These are phyloP conservation scores for Zangia roseola DNA, from an alignment of 768 basidiomycete species.

Conservation along the genomic window DNA sequence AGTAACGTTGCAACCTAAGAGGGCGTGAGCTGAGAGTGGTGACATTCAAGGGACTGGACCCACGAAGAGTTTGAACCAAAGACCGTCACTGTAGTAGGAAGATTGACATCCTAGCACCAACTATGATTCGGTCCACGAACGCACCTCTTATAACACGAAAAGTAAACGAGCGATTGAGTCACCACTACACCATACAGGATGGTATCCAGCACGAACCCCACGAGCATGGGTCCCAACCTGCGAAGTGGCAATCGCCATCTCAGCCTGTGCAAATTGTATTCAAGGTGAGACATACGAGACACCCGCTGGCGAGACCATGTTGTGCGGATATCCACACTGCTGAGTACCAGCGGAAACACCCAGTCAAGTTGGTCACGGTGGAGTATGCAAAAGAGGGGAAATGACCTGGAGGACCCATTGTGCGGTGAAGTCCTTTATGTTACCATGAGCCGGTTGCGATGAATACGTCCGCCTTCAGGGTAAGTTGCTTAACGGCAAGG, in stretches of 20 bases:
- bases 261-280: neutral
- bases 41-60: neutral
- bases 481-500: constrained; percentile 2
- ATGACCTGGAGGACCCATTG: neutral
- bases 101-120: neutral
- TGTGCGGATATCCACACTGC: constrained; percentile 9
- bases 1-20: constrained; percentile 21
- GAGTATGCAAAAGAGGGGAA: constrained; percentile 4
- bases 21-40: neutral
- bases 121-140: neutral
- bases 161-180: constrained; percentile 34
- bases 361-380: constrained; percentile 7
- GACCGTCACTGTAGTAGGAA: constrained; percentile 13
- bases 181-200: constrained; percentile 36
- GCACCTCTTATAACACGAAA: constrained; percentile 27
- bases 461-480: constrained; percentile 24
- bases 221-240: constrained; percentile 36
- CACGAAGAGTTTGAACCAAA: constrained; percentile 27
- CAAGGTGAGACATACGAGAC: constrained; percentile 18
- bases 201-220: constrained; percentile 35
- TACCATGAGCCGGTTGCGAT: constrained; percentile 8
- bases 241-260: neutral
- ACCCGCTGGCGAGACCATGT: constrained; percentile 22
- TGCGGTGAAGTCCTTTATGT: constrained; percentile 11
- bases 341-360: constrained; percentile 1